phyloP scores from a whole-genome alignment of 2,329 filamentous ascomycete species.

The Endothia cerciana region DNA sequence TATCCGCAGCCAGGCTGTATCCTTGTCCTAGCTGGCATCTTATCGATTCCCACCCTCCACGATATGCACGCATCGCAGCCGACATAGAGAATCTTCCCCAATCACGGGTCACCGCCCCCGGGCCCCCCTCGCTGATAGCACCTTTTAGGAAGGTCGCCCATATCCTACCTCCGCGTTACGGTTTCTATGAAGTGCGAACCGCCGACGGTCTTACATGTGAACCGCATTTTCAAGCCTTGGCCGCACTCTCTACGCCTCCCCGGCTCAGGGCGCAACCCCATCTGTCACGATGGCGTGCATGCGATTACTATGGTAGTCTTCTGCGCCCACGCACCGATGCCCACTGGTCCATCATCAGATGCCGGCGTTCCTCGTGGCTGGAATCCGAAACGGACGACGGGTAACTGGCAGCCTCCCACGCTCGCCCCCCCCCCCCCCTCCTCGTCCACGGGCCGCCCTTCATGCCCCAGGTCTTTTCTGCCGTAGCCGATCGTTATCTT shows the following conservation, averaged over 20 bases:
- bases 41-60: conserved; percentile 3
- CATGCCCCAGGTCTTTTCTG: neutral
- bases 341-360: conserved; percentile 1
- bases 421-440: conserved; percentile 2
- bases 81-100: conserved; percentile 1
- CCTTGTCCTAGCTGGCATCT: conserved; percentile 1
- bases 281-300: conserved; percentile 7
- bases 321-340: neutral
- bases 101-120: conserved; percentile 11
- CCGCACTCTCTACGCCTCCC: neutral
- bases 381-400: conserved; percentile 8
- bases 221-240: neutral
- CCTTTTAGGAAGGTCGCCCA: conserved; percentile 20
- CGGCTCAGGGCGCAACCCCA: neutral
- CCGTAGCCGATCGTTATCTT: neutral
- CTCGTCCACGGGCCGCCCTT: neutral
- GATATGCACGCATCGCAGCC: neutral
- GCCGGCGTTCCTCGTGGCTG: conserved; percentile 13
- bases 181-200: conserved; percentile 4
- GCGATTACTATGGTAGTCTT: neutral
- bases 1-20: conserved; percentile 1
- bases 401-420: neutral
- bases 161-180: neutral
- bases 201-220: neutral
- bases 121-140: conserved; percentile 9